Percentiles rank a stretch among this genome's conserved stretches.
Conservation (phyloP, 495 filamentous ascomycete species). For the Clohesyomyces aquaticus region DNA sequence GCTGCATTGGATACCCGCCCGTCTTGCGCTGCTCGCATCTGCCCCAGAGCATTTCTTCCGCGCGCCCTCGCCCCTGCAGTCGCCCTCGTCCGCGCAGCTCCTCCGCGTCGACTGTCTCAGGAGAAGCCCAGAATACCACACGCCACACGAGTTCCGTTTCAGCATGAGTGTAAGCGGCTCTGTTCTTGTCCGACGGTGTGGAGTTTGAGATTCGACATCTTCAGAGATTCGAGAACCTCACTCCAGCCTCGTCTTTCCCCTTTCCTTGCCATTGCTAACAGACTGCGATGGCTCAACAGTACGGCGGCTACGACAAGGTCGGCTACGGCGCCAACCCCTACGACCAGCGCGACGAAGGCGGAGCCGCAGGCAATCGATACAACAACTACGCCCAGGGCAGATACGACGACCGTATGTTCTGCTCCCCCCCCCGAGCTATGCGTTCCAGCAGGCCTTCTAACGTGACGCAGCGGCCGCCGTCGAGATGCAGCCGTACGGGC, state of each 20-base stretch:
- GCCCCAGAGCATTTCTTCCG: background rate
- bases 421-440: too few species aligned
- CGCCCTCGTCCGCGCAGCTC: background rate
- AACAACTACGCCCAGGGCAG: constrained; percentile 39
- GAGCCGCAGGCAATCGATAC: constrained; percentile 46
- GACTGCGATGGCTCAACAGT: constrained; percentile 39
- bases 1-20: constrained; percentile 21
- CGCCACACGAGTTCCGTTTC: constrained; percentile 39
- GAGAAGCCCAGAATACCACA: constrained; percentile 29
- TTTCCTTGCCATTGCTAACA: constrained; percentile 25
- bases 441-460: constrained; percentile 1
- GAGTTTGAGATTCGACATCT: background rate
- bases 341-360: constrained; percentile 50
- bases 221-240: too few species aligned
- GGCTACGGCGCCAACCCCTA: constrained; percentile 71
- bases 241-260: constrained; percentile 6
- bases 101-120: constrained; percentile 35
- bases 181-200: constrained; percentile 10
- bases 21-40: constrained; percentile 4
- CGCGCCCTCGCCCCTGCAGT: background rate
- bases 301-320: constrained; percentile 43
- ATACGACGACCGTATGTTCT: constrained; percentile 41
- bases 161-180: constrained; percentile 40
- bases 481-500: constrained; percentile 49
- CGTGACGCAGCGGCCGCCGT: constrained; percentile 36